A percentile compares a stretch with the other conserved stretches of the same genome.
Conservation (phyloP, 2,329 filamentous ascomycete genomes). For the Gremmenia infestans region DNA sequence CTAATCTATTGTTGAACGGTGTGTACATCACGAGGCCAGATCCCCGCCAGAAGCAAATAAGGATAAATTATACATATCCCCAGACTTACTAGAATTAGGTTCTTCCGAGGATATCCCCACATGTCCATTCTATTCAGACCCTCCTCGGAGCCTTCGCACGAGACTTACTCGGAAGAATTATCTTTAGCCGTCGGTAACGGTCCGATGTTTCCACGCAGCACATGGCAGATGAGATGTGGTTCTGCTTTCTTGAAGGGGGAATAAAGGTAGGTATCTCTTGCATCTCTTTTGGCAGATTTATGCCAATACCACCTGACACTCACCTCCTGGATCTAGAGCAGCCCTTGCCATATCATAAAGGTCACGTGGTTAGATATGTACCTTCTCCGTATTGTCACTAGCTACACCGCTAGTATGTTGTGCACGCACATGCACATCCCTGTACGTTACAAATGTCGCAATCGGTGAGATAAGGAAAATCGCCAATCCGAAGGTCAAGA, state of each 20-base stretch:
- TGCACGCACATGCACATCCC: not conserved
- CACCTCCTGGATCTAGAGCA: not conserved
- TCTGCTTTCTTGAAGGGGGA: too few species aligned
- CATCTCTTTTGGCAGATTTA: not conserved
- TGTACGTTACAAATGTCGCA: slow-evolving; percentile 1
- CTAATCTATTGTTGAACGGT: not conserved
- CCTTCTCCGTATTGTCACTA: not conserved
- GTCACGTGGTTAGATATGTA: not conserved
- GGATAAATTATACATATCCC: not conserved
- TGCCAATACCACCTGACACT: not conserved
- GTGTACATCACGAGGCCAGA: not conserved
- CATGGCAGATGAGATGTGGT: too few species aligned
- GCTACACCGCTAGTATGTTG: not conserved
- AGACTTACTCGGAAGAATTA: not conserved
- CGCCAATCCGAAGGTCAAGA: not conserved
- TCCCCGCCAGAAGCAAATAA: not conserved
- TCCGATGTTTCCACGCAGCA: not conserved
- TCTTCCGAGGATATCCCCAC: not conserved
- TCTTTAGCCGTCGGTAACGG: not conserved
- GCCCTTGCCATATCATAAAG: not conserved
- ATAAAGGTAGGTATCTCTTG: not conserved
- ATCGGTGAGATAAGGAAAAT: not conserved
- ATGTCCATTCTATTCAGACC: not conserved
- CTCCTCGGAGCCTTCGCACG: not conserved
- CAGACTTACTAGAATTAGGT: not conserved